Percentiles rank a stretch among this genome's conserved stretches.
phyloP scores from a whole-genome alignment of 768 basidiomycete genomes.

The Chalciporus chontae region DNA sequence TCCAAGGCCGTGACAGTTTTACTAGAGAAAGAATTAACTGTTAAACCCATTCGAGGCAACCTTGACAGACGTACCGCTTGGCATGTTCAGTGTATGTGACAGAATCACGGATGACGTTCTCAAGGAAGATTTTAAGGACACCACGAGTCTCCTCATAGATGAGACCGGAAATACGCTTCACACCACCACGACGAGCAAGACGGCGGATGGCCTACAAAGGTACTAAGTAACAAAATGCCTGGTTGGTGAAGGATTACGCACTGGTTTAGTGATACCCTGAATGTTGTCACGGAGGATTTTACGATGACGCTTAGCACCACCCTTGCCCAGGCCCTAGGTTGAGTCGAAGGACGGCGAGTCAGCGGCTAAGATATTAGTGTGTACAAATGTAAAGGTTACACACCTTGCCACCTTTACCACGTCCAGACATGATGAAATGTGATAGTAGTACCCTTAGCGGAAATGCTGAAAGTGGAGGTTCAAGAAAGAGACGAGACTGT shows the following conservation, averaged over 20 bases:
- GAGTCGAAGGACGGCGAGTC: not conserved
- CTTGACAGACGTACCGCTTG: slow-evolving; percentile 45
- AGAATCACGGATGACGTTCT: slow-evolving; percentile 80
- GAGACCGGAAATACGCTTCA: slow-evolving; percentile 81
- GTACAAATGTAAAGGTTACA: not conserved
- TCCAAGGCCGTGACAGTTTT: slow-evolving; percentile 86
- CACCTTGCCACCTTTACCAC: slow-evolving; percentile 80
- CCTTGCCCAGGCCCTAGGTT: slow-evolving; percentile 73
- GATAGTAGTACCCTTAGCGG: not conserved
- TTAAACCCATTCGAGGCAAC: not conserved
- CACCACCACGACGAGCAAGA: slow-evolving; percentile 85
- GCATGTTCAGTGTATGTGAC: slow-evolving; percentile 94
- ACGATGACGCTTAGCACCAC: slow-evolving; percentile 79
- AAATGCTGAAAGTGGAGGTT: not conserved
- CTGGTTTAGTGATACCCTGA: slow-evolving; percentile 42
- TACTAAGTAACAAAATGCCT: not conserved
- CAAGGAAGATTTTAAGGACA: slow-evolving; percentile 86
- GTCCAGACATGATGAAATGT: slow-evolving; percentile 62
- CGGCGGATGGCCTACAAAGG: slow-evolving; percentile 51
- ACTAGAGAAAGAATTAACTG: slow-evolving; percentile 13
- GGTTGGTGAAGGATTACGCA: not conserved
- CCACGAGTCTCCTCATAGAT: slow-evolving; percentile 90
- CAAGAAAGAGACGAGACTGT: not conserved
- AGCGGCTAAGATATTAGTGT: not conserved
- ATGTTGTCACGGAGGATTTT: slow-evolving; percentile 80